Conservation (phyloP, 1,139 yeast species). For the Nakaseomyces sp. region DNA sequence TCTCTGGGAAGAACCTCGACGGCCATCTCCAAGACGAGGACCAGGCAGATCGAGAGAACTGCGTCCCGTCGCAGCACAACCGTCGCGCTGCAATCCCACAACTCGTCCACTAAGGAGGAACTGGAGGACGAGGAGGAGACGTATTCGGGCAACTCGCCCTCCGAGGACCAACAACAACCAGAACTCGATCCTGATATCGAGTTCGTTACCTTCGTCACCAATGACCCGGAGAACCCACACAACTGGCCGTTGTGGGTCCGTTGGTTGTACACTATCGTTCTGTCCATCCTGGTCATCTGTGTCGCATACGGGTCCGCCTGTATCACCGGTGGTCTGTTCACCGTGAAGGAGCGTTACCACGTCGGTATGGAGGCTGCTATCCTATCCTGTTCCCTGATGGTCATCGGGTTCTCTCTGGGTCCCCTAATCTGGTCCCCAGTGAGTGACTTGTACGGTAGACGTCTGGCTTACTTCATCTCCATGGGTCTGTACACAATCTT, state of each 20-base stretch:
- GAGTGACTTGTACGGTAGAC: constrained; percentile 77
- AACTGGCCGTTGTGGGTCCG: constrained; percentile 58
- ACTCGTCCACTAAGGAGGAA: constrained; percentile 14
- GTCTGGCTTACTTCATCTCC: constrained; percentile 73
- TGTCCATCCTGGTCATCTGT: constrained; percentile 64
- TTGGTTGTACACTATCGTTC: constrained; percentile 60
- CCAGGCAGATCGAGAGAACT: constrained; percentile 22
- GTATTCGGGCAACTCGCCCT: constrained; percentile 13
- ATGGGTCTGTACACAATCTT: constrained; percentile 65
- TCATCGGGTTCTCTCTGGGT: constrained; percentile 78
- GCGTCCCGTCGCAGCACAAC: constrained; percentile 8
- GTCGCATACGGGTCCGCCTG: constrained; percentile 90
- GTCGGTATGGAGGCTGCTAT: constrained; percentile 74
- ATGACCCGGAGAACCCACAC: constrained; percentile 81
- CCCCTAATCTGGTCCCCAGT: constrained; percentile 88
- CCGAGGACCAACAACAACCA: constrained; percentile 16
- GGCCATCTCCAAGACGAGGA: constrained; percentile 32
- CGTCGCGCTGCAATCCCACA: neutral
- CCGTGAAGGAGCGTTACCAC: constrained; percentile 53
- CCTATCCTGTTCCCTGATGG: constrained; percentile 77
- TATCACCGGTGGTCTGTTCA: constrained; percentile 72
- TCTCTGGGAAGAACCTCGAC: constrained; percentile 51
- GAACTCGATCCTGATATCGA: constrained; percentile 58
- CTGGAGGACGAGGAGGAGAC: constrained; percentile 24
- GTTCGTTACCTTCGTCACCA: constrained; percentile 66